These are phyloP conservation scores for Friedmanniomyces endolithicus DNA, from an alignment of 495 filamentous ascomycete genomes.

Conservation along the genomic window DNA sequence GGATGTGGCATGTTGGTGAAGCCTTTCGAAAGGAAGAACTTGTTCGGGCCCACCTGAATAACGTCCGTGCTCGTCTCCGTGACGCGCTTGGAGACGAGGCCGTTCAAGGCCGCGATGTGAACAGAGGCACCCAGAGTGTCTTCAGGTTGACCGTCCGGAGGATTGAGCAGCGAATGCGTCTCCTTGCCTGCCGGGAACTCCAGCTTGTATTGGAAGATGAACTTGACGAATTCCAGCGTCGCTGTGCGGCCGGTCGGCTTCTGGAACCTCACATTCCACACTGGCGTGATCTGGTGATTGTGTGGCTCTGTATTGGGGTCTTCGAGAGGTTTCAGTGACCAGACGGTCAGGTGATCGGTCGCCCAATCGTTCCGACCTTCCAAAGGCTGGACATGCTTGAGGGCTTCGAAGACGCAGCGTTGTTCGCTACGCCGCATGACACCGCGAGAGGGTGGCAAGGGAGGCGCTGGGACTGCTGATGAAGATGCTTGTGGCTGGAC, in stretches of 20 bases:
- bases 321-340: background rate
- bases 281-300: background rate
- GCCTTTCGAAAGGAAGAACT: background rate
- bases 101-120: background rate
- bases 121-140: background rate
- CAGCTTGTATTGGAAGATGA: background rate
- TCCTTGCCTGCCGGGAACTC: background rate
- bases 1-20: background rate
- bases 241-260: background rate
- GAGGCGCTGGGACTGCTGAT: no score
- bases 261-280: background rate
- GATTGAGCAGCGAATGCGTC: background rate
- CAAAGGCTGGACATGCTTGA: background rate
- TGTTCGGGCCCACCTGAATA: background rate
- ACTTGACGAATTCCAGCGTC: background rate
- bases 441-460: background rate
- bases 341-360: background rate
- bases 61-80: background rate
- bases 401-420: background rate
- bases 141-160: background rate
- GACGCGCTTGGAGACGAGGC: background rate
- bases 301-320: background rate
- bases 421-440: constrained; percentile 1
- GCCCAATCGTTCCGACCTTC: background rate
- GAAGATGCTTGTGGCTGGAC: no score